A percentile compares a stretch with the other conserved stretches of the same genome.
phyloP scores from a whole-genome alignment of 2,329 filamentous ascomycete species.

The Ceratocystis albifundus region DNA sequence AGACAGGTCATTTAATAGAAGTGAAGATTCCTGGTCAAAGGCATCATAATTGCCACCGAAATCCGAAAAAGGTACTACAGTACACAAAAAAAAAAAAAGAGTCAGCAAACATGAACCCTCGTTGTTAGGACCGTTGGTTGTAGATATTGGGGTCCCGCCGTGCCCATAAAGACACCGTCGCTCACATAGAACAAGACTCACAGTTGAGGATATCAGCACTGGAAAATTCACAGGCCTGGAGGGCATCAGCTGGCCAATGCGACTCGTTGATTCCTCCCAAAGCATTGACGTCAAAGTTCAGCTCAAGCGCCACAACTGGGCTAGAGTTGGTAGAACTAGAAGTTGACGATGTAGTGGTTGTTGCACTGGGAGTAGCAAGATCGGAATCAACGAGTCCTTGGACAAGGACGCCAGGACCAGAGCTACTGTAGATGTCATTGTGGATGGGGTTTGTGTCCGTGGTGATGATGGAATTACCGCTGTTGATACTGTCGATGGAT shows the following conservation, averaged over 20 bases:
- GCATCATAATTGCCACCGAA: constrained; percentile 13
- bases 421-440: neutral
- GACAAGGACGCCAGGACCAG: neutral
- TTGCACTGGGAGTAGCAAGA: constrained; percentile 5
- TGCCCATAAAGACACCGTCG: neutral
- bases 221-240: constrained; percentile 4
- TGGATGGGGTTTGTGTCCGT: neutral
- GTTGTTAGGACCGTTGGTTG: constrained; percentile 1
- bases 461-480: neutral
- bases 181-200: constrained; percentile 3
- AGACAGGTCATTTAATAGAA: constrained; percentile 8
- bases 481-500: constrained; percentile 5
- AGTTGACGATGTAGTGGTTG: neutral
- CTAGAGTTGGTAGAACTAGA: constrained; percentile 18
- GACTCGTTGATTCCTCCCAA: constrained; percentile 6
- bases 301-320: constrained; percentile 15
- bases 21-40: constrained; percentile 12
- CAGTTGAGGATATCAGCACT: constrained; percentile 11
- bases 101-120: too few species aligned
- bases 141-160: neutral
- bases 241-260: constrained; percentile 11
- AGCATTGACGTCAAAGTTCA: constrained; percentile 11
- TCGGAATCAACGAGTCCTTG: constrained; percentile 1
- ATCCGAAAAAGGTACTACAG: constrained; percentile 16
- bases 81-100: too few species aligned